phyloP scores from a whole-genome alignment of 768 basidiomycete species.

The Termitomyces sp. region DNA sequence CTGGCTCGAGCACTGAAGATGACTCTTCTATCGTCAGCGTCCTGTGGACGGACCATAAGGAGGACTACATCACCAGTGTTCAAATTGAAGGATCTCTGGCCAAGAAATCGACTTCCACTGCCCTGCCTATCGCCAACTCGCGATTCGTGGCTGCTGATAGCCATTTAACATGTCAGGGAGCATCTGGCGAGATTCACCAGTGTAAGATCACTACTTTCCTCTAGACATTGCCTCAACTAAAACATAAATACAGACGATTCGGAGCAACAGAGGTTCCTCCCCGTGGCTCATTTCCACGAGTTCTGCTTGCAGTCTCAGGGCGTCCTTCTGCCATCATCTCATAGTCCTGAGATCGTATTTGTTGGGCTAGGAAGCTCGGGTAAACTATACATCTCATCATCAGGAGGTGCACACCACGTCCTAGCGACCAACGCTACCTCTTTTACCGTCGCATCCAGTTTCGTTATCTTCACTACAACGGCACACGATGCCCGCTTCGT shows the following conservation, averaged over 20 bases:
- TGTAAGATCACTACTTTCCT: conserved; percentile 28
- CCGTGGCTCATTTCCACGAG: conserved; percentile 46
- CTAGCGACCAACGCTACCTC: conserved; percentile 64
- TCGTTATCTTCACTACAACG: conserved; percentile 81
- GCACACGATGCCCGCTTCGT: conserved; percentile 79
- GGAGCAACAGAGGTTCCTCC: conserved; percentile 16
- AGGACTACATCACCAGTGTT: conserved; percentile 30
- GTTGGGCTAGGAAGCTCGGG: conserved; percentile 65
- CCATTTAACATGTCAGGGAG: conserved; percentile 37
- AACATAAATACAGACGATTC: conserved; percentile 12
- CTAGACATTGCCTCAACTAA: neutral
- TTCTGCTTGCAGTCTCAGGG: conserved; percentile 51
- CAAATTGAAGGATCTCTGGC: conserved; percentile 16
- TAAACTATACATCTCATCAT: conserved; percentile 56
- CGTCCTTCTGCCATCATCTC: conserved; percentile 17
- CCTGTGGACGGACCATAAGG: conserved; percentile 35
- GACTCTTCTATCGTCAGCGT: conserved; percentile 25
- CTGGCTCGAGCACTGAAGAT: conserved; percentile 5
- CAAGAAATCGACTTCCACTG: conserved; percentile 11
- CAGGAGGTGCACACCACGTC: conserved; percentile 24
- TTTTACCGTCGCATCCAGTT: conserved; percentile 67
- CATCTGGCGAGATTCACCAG: conserved; percentile 44
- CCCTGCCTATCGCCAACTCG: conserved; percentile 39
- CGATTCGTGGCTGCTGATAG: conserved; percentile 38
- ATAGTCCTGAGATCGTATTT: conserved; percentile 29